Evolutionary conservation across 352 stramenopile genomes (phyloP).

Genomic region (Globisporangium barbulae): DNA sequence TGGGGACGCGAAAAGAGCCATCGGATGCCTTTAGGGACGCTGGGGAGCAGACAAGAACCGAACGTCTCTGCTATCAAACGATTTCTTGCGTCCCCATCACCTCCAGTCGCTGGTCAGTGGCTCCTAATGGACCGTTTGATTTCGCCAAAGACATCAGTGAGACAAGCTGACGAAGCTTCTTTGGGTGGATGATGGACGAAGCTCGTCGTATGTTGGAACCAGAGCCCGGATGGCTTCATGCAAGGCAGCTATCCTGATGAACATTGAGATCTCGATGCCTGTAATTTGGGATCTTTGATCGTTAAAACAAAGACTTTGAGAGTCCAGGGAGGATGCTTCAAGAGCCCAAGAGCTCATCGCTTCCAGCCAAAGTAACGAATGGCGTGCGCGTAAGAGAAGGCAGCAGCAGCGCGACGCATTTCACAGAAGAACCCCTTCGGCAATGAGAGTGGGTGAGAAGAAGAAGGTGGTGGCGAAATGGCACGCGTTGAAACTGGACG

Average conservation of each 20-base stretch:
- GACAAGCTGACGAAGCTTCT: background rate
- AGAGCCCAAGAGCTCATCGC: background rate
- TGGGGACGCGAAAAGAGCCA: constrained; percentile 2
- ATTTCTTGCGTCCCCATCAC: constrained; percentile 1
- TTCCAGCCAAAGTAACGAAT: background rate
- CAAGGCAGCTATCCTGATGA: background rate
- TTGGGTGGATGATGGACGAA: background rate
- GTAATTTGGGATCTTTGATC: background rate
- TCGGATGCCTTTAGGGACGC: background rate
- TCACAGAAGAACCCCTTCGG: no score
- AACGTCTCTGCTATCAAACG: constrained; percentile 12
- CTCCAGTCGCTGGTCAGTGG: background rate
- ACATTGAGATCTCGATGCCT: background rate
- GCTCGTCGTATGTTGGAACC: background rate
- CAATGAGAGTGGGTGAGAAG: background rate
- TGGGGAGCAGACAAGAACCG: constrained; percentile 11
- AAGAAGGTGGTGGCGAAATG: background rate
- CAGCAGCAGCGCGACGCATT: background rate
- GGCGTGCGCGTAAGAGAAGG: background rate
- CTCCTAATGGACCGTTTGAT: background rate
- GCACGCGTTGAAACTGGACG: constrained; percentile 7
- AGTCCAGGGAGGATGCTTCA: background rate
- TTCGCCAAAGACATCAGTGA: background rate
- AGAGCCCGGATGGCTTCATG: constrained; percentile 6
- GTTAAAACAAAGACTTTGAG: no score